Percentiles rank a stretch among this genome's conserved stretches.
Evolutionary conservation across 805 yeast genomes (phyloP).

Genomic region (Cyberlindnera xishuangbannaensis): DNA sequence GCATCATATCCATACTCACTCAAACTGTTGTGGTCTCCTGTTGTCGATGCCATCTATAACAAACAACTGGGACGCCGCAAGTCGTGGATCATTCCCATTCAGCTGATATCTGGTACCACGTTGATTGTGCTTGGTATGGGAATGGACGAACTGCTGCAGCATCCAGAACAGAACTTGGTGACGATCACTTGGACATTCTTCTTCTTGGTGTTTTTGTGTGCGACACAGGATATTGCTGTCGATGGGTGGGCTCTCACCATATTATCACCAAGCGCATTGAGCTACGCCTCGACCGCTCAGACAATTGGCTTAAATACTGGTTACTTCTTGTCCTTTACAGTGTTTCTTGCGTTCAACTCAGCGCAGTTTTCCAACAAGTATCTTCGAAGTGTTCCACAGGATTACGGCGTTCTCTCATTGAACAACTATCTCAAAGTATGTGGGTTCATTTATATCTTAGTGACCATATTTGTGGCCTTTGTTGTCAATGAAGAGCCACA

Average conservation of each 20-base stretch:
- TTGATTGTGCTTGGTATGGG: constrained; percentile 58
- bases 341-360: constrained; percentile 84
- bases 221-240: constrained; percentile 97
- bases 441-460: constrained; percentile 65
- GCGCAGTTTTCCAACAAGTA: constrained; percentile 90
- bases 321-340: constrained; percentile 85
- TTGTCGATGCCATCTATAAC: constrained; percentile 82
- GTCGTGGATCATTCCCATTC: constrained; percentile 94
- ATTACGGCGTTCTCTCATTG: constrained; percentile 62
- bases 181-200: constrained; percentile 69
- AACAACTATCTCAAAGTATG: constrained; percentile 74
- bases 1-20: constrained; percentile 95
- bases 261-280: constrained; percentile 66
- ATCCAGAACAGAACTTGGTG: constrained; percentile 44
- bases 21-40: constrained; percentile 91
- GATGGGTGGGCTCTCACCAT: constrained; percentile 98
- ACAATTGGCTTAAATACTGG: constrained; percentile 94
- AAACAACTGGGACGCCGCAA: constrained; percentile 71
- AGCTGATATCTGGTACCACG: constrained; percentile 67
- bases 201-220: constrained; percentile 77
- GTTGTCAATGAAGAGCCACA: constrained; percentile 70
- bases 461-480: constrained; percentile 54
- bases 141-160: constrained; percentile 43
- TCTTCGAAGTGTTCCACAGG: constrained; percentile 53
- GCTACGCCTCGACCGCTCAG: constrained; percentile 96